Evolutionary conservation across 306 rosid species (phyloP).

Genomic region (Fagus sylvatica): DNA sequence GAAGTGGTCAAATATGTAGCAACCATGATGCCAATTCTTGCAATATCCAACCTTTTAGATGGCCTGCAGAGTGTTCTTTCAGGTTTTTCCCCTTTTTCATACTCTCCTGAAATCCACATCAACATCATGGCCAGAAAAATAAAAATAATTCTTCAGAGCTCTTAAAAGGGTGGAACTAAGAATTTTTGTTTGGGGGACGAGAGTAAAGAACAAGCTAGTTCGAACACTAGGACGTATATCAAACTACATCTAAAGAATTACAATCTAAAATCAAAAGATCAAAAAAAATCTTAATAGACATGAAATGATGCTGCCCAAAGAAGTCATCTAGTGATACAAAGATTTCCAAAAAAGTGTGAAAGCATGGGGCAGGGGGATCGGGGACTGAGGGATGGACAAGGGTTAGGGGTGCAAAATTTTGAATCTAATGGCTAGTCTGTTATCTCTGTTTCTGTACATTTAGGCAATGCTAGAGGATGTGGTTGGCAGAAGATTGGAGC

Average conservation of each 20-base stretch:
- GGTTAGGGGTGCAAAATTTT: neutral
- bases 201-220: no score
- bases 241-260: no score
- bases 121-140: neutral
- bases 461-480: conserved; percentile 82
- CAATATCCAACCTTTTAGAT: conserved; percentile 58
- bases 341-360: no score
- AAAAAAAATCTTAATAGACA: no score
- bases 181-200: no score
- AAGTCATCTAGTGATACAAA: no score
- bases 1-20: conserved; percentile 65
- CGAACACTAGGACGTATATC: no score
- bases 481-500: conserved; percentile 90
- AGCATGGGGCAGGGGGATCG: no score
- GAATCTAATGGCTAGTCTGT: neutral
- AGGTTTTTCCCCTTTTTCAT: conserved; percentile 30
- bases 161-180: no score
- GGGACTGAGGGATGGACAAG: no score
- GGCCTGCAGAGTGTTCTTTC: conserved; percentile 74
- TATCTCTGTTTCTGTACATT: conserved; percentile 12
- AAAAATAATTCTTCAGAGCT: neutral
- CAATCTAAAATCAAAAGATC: no score
- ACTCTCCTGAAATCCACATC: neutral
- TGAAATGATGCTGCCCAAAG: no score
- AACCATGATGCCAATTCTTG: conserved; percentile 63